Percentiles rank a stretch among this genome's conserved stretches.
Conservation (phyloP, 495 filamentous ascomycete genomes). For the Penicillium simplicissimum region DNA sequence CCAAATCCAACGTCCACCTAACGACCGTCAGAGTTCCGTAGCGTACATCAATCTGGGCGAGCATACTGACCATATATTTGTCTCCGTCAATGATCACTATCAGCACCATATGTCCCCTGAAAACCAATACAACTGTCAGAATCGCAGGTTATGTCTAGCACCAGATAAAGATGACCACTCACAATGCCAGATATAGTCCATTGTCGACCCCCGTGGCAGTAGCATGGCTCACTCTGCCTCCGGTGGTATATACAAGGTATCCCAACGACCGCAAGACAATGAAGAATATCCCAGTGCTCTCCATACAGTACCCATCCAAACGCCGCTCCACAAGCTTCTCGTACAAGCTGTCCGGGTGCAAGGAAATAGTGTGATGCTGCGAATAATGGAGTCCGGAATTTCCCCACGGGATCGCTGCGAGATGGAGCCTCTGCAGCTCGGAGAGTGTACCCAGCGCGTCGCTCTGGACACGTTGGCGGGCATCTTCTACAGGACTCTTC, state of each 20-base stretch:
- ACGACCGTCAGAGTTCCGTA: slow-evolving; percentile 9
- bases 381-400: slow-evolving; percentile 62
- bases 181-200: slow-evolving; percentile 31
- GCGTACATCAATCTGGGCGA: neutral
- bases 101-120: slow-evolving; percentile 62
- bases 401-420: slow-evolving; percentile 69
- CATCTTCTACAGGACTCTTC: slow-evolving; percentile 19
- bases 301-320: slow-evolving; percentile 81
- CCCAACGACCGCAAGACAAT: slow-evolving; percentile 62
- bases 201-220: slow-evolving; percentile 22
- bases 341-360: slow-evolving; percentile 61
- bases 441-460: slow-evolving; percentile 29
- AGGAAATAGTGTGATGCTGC: slow-evolving; percentile 52
- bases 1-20: slow-evolving; percentile 76
- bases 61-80: slow-evolving; percentile 48
- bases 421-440: slow-evolving; percentile 44
- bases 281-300: slow-evolving; percentile 65
- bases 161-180: slow-evolving; percentile 6
- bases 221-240: slow-evolving; percentile 40
- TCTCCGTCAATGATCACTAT: slow-evolving; percentile 58
- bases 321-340: slow-evolving; percentile 63
- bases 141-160: neutral
- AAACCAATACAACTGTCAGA: neutral
- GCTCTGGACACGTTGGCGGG: slow-evolving; percentile 22
- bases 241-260: slow-evolving; percentile 54